These are phyloP conservation scores for Trichoderma gamsii DNA, from an alignment of 495 filamentous ascomycete genomes.

Conservation along the genomic window DNA sequence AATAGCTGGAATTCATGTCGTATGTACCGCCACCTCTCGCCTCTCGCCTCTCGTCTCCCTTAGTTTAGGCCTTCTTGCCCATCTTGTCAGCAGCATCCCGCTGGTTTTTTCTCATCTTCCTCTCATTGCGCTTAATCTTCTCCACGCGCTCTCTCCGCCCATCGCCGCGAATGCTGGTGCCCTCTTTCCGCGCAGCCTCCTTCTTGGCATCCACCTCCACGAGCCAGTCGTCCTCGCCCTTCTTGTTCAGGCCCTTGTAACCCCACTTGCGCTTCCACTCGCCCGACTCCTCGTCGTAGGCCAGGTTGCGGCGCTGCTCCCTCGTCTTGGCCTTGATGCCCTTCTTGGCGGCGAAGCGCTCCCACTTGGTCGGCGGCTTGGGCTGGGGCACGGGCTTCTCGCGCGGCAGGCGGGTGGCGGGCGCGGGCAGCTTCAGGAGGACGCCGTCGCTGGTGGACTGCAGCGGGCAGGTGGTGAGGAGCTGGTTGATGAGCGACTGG, in stretches of 20 bases:
- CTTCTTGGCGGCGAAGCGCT: constrained; percentile 90
- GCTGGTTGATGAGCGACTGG: constrained; percentile 79
- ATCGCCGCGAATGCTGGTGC: constrained; percentile 53
- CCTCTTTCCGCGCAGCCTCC: constrained; percentile 56
- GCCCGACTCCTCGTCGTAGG: constrained; percentile 76
- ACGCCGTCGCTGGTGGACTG: constrained; percentile 59
- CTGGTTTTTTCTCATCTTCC: constrained; percentile 61
- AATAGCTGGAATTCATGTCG: neutral
- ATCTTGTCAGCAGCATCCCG: constrained; percentile 37
- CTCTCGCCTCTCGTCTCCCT: neutral
- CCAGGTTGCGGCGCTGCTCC: constrained; percentile 58
- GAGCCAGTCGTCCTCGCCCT: constrained; percentile 58
- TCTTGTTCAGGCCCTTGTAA: constrained; percentile 80
- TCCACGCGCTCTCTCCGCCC: constrained; percentile 58
- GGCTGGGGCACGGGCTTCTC: constrained; percentile 81
- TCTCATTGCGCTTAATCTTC: constrained; percentile 60
- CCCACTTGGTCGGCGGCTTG: constrained; percentile 86
- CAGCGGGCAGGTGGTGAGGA: constrained; percentile 80
- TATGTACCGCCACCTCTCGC: neutral
- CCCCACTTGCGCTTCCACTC: constrained; percentile 94
- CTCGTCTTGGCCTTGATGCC: constrained; percentile 78
- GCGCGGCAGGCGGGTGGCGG: constrained; percentile 65
- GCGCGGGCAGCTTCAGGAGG: constrained; percentile 64
- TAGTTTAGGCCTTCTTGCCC: constrained; percentile 8
- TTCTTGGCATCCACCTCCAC: constrained; percentile 85